phyloP scores from a whole-genome alignment of 352 stramenopile species.

The Phytopythium montanum region DNA sequence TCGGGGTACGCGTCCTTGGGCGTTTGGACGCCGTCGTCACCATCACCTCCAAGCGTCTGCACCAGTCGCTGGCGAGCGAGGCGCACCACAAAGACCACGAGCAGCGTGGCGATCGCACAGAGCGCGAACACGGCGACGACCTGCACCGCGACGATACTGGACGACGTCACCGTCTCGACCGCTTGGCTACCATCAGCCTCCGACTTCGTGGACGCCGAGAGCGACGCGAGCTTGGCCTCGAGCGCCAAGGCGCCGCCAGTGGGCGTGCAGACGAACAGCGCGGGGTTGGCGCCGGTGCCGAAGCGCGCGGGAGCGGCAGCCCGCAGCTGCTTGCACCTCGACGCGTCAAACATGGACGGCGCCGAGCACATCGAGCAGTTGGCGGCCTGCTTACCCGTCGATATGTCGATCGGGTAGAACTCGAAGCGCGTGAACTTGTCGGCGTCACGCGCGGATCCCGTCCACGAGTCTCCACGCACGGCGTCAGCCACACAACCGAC shows the following conservation, averaged over 20 bases:
- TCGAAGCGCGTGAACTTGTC: conserved; percentile 77
- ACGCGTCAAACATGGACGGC: conserved; percentile 4
- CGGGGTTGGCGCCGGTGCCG: conserved; percentile 3
- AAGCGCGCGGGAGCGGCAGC: conserved; percentile 3
- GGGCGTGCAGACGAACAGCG: conserved; percentile 7
- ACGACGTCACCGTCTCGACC: conserved; percentile 9
- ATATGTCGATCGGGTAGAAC: conserved; percentile 58
- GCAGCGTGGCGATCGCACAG: conserved; percentile 11
- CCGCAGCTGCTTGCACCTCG: conserved; percentile 3
- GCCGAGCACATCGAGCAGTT: conserved; percentile 5
- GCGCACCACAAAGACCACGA: conserved; percentile 21
- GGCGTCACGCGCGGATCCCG: conserved; percentile 49
- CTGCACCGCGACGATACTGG: conserved; percentile 49
- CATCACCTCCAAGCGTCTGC: background rate
- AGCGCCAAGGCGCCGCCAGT: conserved; percentile 5
- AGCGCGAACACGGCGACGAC: conserved; percentile 8
- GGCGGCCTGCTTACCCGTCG: conserved; percentile 4
- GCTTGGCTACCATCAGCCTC: background rate
- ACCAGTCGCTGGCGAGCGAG: conserved; percentile 11
- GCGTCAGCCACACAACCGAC: conserved; percentile 4
- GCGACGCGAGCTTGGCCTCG: conserved; percentile 4
- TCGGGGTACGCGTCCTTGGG: conserved; percentile 2
- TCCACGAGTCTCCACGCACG: conserved; percentile 7
- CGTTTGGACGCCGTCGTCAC: conserved; percentile 3
- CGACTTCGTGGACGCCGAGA: background rate